Conservation (phyloP, 192 early-diverging fungal genomes). For the Chytriomyces confervae region DNA sequence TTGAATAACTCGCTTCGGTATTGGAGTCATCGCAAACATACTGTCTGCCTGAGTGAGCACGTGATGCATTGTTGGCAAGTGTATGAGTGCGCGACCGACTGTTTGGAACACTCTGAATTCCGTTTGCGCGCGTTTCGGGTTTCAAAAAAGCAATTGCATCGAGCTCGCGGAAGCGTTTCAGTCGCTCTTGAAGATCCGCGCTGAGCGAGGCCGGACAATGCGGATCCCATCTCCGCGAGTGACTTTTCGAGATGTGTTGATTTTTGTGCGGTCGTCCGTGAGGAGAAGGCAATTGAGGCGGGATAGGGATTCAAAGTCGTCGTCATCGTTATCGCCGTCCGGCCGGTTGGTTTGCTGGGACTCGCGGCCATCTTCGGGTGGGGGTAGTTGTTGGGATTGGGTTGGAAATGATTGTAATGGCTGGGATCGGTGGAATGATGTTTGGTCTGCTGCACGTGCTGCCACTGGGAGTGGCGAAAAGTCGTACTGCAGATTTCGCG, state of each 20-base stretch:
- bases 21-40: not conserved
- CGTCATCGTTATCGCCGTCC: slow-evolving; percentile 7
- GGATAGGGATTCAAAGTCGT: not conserved
- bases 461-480: slow-evolving; percentile 12
- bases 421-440: no score
- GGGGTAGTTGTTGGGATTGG: not conserved
- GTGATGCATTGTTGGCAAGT: no score
- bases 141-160: slow-evolving; percentile 30
- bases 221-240: not conserved
- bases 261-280: not conserved
- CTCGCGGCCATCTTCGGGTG: slow-evolving; percentile 4
- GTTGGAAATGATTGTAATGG: no score
- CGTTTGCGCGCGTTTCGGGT: slow-evolving; percentile 4
- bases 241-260: not conserved
- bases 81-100: not conserved
- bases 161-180: slow-evolving; percentile 31
- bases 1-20: not conserved
- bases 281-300: slow-evolving; percentile 1
- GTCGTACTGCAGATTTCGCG: slow-evolving; percentile 31
- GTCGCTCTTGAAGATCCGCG: slow-evolving; percentile 19
- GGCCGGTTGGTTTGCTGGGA: not conserved
- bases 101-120: not conserved
- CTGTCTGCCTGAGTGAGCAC: no score
- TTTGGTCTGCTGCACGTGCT: not conserved
- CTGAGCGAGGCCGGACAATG: slow-evolving; percentile 22